Evolutionary conservation across 2,329 filamentous ascomycete genomes (phyloP).

Genomic region (Stachybotrys chlorohalonatus): DNA sequence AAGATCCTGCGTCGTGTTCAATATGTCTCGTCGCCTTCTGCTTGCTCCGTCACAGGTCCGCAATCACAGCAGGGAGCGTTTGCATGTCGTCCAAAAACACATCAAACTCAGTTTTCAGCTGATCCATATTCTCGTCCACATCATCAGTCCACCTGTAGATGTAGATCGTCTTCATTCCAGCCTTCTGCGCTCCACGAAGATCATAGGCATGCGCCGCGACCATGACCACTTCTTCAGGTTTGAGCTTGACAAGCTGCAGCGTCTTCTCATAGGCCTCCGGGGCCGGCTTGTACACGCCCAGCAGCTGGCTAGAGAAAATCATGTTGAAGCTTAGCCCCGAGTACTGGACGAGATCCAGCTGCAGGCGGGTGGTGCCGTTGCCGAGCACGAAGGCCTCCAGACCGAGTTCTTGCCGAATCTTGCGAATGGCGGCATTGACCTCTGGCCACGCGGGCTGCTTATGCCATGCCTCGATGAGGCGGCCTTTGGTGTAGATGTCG

Average conservation of each 20-base stretch:
- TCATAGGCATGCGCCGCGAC: conserved; percentile 49
- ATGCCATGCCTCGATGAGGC: conserved; percentile 35
- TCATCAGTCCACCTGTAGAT: conserved; percentile 45
- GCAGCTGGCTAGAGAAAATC: conserved; percentile 41
- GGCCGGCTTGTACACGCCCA: conserved; percentile 39
- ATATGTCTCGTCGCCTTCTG: background rate
- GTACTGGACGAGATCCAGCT: conserved; percentile 39
- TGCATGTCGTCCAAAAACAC: conserved; percentile 15
- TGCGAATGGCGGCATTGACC: conserved; percentile 29
- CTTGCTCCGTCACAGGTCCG: conserved; percentile 1
- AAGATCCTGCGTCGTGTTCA: background rate
- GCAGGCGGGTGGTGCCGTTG: conserved; percentile 45
- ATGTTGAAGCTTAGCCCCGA: conserved; percentile 39
- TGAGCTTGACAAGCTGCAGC: conserved; percentile 31
- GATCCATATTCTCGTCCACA: conserved; percentile 32
- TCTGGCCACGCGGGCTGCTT: conserved; percentile 41
- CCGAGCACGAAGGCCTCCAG: conserved; percentile 40
- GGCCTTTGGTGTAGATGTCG: conserved; percentile 9
- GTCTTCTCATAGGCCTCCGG: conserved; percentile 35
- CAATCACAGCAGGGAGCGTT: conserved; percentile 4
- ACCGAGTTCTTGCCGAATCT: conserved; percentile 23
- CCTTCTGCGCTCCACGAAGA: conserved; percentile 33
- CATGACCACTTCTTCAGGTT: conserved; percentile 38
- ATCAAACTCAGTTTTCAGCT: conserved; percentile 30
- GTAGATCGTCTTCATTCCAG: conserved; percentile 43